These are phyloP conservation scores for Saccharomycopsis guyanensis DNA, from an alignment of 805 yeast species.

Conservation along the genomic window DNA sequence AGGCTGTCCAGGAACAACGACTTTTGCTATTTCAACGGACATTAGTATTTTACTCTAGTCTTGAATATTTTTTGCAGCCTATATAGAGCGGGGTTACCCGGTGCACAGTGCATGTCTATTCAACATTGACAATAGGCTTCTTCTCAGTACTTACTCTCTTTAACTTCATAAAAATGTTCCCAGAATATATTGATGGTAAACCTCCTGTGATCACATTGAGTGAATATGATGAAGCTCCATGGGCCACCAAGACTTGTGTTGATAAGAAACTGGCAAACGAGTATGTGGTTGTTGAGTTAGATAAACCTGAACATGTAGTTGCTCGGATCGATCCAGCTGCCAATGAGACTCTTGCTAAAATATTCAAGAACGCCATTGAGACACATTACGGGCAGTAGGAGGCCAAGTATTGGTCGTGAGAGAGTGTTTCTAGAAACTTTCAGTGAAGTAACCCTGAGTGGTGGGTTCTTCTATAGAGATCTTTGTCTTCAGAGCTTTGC, in stretches of 20 bases:
- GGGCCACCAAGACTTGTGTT: conserved; percentile 46
- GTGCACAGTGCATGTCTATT: too few species aligned
- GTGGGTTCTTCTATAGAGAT: too few species aligned
- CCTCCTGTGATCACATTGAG: conserved; percentile 40
- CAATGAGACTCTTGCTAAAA: conserved; percentile 32
- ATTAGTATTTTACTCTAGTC: background rate
- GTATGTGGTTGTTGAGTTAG: conserved; percentile 40
- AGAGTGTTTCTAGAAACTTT: too few species aligned
- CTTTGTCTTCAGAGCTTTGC: too few species aligned
- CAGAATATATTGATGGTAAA: conserved; percentile 35
- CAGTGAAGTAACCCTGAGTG: too few species aligned
- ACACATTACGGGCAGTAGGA: background rate
- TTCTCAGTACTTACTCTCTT: too few species aligned
- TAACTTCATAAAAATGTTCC: too few species aligned
- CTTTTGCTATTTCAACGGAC: conserved; percentile 5
- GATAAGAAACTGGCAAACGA: conserved; percentile 29
- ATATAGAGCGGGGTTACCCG: too few species aligned
- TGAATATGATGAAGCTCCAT: conserved; percentile 44
- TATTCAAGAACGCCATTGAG: conserved; percentile 40
- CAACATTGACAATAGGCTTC: too few species aligned
- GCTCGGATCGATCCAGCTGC: conserved; percentile 36
- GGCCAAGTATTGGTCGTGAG: too few species aligned
- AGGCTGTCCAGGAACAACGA: conserved; percentile 21
- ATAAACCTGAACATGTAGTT: conserved; percentile 36
- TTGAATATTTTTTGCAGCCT: background rate